A percentile compares a stretch with the other conserved stretches of the same genome.
phyloP scores from a whole-genome alignment of 176 grass and related monocot genomes.

The Musa acuminata region DNA sequence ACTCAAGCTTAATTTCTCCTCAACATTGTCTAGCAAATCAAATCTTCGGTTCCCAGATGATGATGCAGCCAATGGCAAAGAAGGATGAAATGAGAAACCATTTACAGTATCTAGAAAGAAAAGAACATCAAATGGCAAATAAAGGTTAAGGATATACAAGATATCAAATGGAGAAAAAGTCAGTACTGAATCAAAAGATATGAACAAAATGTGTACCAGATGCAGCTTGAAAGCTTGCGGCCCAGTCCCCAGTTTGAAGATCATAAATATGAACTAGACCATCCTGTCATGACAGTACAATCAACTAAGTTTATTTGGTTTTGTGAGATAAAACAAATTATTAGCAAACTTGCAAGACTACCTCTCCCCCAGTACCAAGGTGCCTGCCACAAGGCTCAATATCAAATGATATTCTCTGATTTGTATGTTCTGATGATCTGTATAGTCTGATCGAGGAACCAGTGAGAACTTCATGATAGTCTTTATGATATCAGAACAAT shows the following conservation, averaged over 20 bases:
- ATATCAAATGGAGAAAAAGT: conserved; percentile 3
- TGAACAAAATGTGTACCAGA: conserved; percentile 39
- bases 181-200: background rate
- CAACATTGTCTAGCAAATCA: conserved; percentile 35
- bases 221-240: conserved; percentile 75
- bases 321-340: background rate
- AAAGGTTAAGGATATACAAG: background rate
- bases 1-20: conserved; percentile 41
- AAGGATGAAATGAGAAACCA: conserved; percentile 76
- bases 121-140: background rate
- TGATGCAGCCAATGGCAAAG: conserved; percentile 58
- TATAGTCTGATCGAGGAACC: conserved; percentile 52
- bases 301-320: background rate
- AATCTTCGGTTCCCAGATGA: conserved; percentile 90
- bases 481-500: background rate
- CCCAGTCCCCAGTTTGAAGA: conserved; percentile 76
- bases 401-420: conserved; percentile 94
- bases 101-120: conserved; percentile 77
- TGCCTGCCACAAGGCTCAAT: conserved; percentile 88
- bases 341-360: conserved; percentile 8
- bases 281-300: conserved; percentile 36
- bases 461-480: conserved; percentile 1
- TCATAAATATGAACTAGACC: conserved; percentile 90
- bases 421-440: conserved; percentile 75
- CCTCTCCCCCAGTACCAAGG: conserved; percentile 84